These are phyloP conservation scores for Candida mesenterica DNA, from an alignment of 1,139 yeast species.

Conservation along the genomic window DNA sequence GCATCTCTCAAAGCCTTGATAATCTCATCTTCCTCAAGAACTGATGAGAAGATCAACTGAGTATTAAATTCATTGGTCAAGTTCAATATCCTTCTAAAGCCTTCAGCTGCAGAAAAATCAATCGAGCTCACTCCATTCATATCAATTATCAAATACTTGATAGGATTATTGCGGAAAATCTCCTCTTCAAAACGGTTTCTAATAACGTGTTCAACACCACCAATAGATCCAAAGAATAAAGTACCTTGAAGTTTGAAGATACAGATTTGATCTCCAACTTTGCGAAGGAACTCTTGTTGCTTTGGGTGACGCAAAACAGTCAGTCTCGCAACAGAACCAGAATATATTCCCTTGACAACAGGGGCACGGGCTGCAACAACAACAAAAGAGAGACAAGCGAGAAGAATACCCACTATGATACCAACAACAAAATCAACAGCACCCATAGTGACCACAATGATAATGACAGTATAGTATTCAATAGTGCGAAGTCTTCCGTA, in stretches of 20 bases:
- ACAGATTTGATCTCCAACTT: slow-evolving; percentile 89
- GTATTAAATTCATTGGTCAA: slow-evolving; percentile 69
- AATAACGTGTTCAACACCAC: slow-evolving; percentile 79
- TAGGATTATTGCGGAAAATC: slow-evolving; percentile 52
- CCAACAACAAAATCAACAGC: slow-evolving; percentile 93
- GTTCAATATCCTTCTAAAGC: slow-evolving; percentile 83
- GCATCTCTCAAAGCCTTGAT: slow-evolving; percentile 67
- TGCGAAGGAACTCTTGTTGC: slow-evolving; percentile 79
- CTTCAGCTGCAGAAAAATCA: slow-evolving; percentile 96
- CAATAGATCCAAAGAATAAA: slow-evolving; percentile 91
- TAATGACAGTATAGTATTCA: slow-evolving; percentile 80
- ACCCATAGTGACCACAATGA: slow-evolving; percentile 92
- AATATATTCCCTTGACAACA: slow-evolving; percentile 76
- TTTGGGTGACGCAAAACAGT: slow-evolving; percentile 91
- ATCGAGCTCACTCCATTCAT: slow-evolving; percentile 79
- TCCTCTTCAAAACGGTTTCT: slow-evolving; percentile 63
- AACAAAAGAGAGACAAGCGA: slow-evolving; percentile 90
- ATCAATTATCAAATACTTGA: slow-evolving; percentile 80
- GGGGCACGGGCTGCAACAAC: slow-evolving; percentile 86
- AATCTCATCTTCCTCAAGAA: slow-evolving; percentile 58
- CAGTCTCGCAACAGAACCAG: slow-evolving; percentile 87
- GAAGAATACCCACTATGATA: slow-evolving; percentile 80
- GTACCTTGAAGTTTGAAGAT: slow-evolving; percentile 85
- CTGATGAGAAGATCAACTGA: slow-evolving; percentile 76
- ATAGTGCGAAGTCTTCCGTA: slow-evolving; percentile 69